A percentile compares a stretch with the other conserved stretches of the same genome.
Conservation (phyloP, 768 basidiomycete species). For the Lactifluus echinatus region DNA sequence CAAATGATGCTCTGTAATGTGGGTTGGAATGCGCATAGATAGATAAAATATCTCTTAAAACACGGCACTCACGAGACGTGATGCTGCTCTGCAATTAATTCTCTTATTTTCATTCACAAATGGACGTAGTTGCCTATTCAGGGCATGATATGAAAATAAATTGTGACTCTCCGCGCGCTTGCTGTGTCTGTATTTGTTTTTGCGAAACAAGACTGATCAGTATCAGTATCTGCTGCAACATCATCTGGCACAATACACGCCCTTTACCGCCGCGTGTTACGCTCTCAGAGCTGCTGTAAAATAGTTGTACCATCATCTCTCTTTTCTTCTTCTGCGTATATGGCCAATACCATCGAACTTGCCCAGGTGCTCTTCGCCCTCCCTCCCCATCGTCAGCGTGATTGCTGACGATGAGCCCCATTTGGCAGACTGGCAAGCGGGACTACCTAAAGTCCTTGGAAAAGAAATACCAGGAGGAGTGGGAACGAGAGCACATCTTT, state of each 20-base stretch:
- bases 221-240: slow-evolving; percentile 8
- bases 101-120: neutral
- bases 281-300: slow-evolving; percentile 21
- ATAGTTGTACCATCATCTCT: slow-evolving; percentile 18
- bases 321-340: slow-evolving; percentile 3
- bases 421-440: slow-evolving; percentile 81
- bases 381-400: neutral
- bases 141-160: neutral
- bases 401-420: neutral
- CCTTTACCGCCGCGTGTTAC: slow-evolving; percentile 12
- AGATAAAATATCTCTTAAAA: no score
- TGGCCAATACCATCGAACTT: slow-evolving; percentile 26
- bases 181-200: no score
- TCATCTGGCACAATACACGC: slow-evolving; percentile 12
- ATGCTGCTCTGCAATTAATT: no score
- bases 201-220: slow-evolving; percentile 3
- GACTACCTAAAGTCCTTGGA: slow-evolving; percentile 81
- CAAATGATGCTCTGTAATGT: no score
- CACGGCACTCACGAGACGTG: no score
- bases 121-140: slow-evolving; percentile 2
- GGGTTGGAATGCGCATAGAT: no score
- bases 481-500: slow-evolving; percentile 72
- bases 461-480: slow-evolving; percentile 73
- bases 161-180: slow-evolving; percentile 5
- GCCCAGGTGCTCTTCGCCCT: slow-evolving; percentile 25